Conservation (phyloP, 345 rosid genomes). For the Euphorbia peplus region DNA sequence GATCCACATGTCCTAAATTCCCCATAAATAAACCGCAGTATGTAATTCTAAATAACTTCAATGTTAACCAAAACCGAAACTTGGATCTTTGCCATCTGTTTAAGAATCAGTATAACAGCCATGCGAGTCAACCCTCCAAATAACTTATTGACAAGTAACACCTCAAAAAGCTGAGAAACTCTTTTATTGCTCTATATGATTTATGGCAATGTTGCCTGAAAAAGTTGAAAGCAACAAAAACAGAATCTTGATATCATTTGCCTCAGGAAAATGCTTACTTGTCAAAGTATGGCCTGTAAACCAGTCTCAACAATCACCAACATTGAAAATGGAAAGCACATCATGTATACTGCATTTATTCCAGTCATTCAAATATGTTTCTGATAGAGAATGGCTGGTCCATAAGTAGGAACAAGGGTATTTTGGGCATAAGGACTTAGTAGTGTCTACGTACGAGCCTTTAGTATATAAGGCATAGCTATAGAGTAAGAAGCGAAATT, state of each 20-base stretch:
- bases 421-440: too few relatives aligned
- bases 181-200: not conserved
- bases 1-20: not conserved
- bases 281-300: not conserved
- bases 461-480: too few relatives aligned
- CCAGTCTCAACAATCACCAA: not conserved
- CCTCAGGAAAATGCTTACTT: not conserved
- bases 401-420: too few relatives aligned
- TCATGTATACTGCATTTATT: not conserved
- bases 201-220: not conserved
- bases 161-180: not conserved
- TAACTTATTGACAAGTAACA: not conserved
- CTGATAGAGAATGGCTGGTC: too few relatives aligned
- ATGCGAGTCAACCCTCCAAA: not conserved
- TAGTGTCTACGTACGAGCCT: too few relatives aligned
- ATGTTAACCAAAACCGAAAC: not conserved
- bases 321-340: not conserved
- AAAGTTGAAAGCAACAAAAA: not conserved
- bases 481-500: too few relatives aligned
- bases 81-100: not conserved
- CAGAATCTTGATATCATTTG: not conserved
- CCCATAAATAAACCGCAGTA: not conserved
- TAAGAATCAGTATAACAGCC: not conserved
- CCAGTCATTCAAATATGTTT: not conserved
- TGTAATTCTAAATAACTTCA: conserved; percentile 2